phyloP scores from a whole-genome alignment of 257 asterid genomes.

The Lycium barbarum region DNA sequence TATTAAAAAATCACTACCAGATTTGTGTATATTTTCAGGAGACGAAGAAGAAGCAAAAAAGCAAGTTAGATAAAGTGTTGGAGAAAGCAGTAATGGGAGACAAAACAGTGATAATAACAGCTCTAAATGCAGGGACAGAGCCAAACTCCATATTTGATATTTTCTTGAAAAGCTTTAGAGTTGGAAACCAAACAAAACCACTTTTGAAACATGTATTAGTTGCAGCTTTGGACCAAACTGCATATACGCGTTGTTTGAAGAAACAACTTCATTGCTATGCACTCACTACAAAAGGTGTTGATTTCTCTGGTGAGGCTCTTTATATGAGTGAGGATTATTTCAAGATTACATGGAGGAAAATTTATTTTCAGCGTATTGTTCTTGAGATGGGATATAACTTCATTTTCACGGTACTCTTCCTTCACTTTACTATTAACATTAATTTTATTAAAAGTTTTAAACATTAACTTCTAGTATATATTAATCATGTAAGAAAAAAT shows the following conservation, averaged over 20 bases:
- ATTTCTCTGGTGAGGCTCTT: constrained; percentile 59
- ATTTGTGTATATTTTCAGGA: too few relatives aligned
- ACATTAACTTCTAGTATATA: too few relatives aligned
- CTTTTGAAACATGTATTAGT: constrained; percentile 59
- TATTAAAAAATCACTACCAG: too few relatives aligned
- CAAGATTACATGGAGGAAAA: constrained; percentile 70
- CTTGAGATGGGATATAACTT: constrained; percentile 54
- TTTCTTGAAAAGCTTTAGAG: constrained; percentile 61
- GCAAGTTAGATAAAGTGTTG: constrained; percentile 43
- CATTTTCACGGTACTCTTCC: constrained; percentile 57
- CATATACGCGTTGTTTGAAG: constrained; percentile 53
- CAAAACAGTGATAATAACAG: constrained; percentile 68
- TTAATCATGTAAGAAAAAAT: too few relatives aligned
- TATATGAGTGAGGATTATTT: constrained; percentile 59
- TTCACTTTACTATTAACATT: neutral
- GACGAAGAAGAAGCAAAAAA: constrained; percentile 16
- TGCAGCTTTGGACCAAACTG: constrained; percentile 56
- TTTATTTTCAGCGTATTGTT: constrained; percentile 52
- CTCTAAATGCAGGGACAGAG: constrained; percentile 64
- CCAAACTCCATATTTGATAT: constrained; percentile 64
- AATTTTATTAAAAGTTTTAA: too few relatives aligned
- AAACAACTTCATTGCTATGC: constrained; percentile 51
- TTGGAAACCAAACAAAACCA: constrained; percentile 56
- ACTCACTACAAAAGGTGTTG: constrained; percentile 51
- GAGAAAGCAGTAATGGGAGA: constrained; percentile 53